Evolutionary conservation across 2,329 filamentous ascomycete species (phyloP).

Genomic region (Thielaviopsis euricoi): DNA sequence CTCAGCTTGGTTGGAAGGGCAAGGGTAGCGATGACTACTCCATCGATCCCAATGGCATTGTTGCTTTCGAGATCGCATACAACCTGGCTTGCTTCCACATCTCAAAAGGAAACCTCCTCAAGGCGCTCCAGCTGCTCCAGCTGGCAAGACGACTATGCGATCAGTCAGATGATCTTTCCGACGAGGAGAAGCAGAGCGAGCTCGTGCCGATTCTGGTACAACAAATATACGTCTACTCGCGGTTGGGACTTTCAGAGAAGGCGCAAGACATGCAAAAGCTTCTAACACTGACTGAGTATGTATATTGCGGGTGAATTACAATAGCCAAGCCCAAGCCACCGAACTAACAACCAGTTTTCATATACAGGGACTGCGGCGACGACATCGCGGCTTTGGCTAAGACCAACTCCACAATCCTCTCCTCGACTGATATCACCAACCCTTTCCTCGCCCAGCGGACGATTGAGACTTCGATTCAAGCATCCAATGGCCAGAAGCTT

Average conservation of each 20-base stretch:
- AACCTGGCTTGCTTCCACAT: slow-evolving; percentile 63
- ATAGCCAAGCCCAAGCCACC: background rate
- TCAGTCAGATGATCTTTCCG: slow-evolving; percentile 52
- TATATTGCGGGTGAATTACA: slow-evolving; percentile 6
- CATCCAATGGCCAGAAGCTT: slow-evolving; percentile 42
- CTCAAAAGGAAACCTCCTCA: slow-evolving; percentile 47
- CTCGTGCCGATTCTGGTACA: slow-evolving; percentile 61
- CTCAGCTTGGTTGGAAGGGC: slow-evolving; percentile 57
- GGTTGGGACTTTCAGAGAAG: slow-evolving; percentile 48
- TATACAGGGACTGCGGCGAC: slow-evolving; percentile 43
- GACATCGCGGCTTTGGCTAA: slow-evolving; percentile 50
- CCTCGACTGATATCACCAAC: slow-evolving; percentile 30
- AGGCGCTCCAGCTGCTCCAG: slow-evolving; percentile 51
- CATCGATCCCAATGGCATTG: slow-evolving; percentile 17
- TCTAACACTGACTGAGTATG: slow-evolving; percentile 47
- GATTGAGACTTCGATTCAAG: slow-evolving; percentile 35
- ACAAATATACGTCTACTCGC: slow-evolving; percentile 54
- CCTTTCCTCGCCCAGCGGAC: slow-evolving; percentile 51
- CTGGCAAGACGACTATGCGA: slow-evolving; percentile 56
- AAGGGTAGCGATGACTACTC: slow-evolving; percentile 21
- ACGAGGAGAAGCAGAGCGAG: slow-evolving; percentile 60
- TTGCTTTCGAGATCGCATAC: slow-evolving; percentile 68
- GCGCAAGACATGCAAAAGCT: slow-evolving; percentile 45
- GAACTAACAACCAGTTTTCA: background rate
- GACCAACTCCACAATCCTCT: slow-evolving; percentile 40